Conservation (phyloP, 2,329 filamentous ascomycete genomes). For the Arachnopeziza araneosa region DNA sequence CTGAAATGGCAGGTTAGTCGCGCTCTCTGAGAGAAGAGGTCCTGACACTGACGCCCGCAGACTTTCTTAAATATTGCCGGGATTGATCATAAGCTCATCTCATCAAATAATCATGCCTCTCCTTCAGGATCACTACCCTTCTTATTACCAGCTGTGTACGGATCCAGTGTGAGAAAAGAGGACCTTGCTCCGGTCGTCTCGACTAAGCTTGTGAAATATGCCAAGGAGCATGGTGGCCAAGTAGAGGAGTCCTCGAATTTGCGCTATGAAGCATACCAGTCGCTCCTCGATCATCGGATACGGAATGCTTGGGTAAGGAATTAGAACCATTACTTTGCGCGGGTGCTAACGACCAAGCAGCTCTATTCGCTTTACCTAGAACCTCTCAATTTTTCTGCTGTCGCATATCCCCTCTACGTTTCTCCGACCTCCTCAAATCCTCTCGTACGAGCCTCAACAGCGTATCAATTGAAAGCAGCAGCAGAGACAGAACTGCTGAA, state of each 20-base stretch:
- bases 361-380: constrained; percentile 79
- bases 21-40: not conserved
- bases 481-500: constrained; percentile 71
- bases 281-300: constrained; percentile 71
- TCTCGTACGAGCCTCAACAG: constrained; percentile 57
- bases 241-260: constrained; percentile 44
- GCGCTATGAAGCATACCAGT: constrained; percentile 64
- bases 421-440: constrained; percentile 54
- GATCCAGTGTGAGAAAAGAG: constrained; percentile 30
- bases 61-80: constrained; percentile 75
- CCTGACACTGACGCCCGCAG: constrained; percentile 38
- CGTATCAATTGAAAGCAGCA: constrained; percentile 63
- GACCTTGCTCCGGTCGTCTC: constrained; percentile 47
- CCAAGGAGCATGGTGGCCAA: constrained; percentile 43
- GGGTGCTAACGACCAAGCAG: constrained; percentile 33
- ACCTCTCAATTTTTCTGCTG: constrained; percentile 54
- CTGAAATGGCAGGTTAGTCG: constrained; percentile 86
- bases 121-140: constrained; percentile 86
- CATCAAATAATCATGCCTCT: constrained; percentile 90
- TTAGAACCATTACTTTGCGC: constrained; percentile 4
- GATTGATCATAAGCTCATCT: constrained; percentile 58
- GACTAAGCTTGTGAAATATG: constrained; percentile 65
- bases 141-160: constrained; percentile 52
- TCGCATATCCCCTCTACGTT: constrained; percentile 71
- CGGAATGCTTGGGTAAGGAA: constrained; percentile 73